phyloP scores from a whole-genome alignment of 352 stramenopile genomes.

The Globisporangium lucens region DNA sequence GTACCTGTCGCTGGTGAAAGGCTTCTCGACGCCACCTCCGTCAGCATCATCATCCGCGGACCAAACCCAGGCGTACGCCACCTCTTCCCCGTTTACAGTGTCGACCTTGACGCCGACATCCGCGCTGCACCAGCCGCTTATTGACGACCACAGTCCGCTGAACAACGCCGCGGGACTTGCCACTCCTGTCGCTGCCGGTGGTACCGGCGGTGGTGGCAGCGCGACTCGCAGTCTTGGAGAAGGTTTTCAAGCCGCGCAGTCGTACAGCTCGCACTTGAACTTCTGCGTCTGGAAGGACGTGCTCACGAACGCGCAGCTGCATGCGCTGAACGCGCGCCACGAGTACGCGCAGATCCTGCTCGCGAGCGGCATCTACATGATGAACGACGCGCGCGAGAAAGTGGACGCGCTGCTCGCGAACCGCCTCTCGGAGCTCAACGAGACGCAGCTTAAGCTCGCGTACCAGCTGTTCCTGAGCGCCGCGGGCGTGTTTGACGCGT shows the following conservation, averaged over 20 bases:
- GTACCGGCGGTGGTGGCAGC: neutral
- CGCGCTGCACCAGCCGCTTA: slow-evolving; percentile 38
- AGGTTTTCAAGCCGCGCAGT: neutral
- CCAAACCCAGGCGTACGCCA: neutral
- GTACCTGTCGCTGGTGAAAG: slow-evolving; percentile 61
- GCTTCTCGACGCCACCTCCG: slow-evolving; percentile 30
- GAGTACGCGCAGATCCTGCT: slow-evolving; percentile 57
- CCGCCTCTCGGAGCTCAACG: slow-evolving; percentile 42
- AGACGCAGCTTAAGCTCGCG: slow-evolving; percentile 65
- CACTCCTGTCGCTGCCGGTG: neutral
- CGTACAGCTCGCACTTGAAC: slow-evolving; percentile 35
- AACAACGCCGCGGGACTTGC: slow-evolving; percentile 4
- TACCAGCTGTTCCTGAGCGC: slow-evolving; percentile 66
- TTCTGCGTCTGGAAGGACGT: slow-evolving; percentile 62
- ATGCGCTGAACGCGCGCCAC: slow-evolving; percentile 46
- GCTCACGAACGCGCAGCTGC: slow-evolving; percentile 38
- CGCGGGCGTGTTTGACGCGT: slow-evolving; percentile 48
- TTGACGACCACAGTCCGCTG: slow-evolving; percentile 25
- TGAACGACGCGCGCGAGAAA: slow-evolving; percentile 39
- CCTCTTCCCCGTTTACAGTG: neutral
- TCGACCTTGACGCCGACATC: slow-evolving; percentile 14
- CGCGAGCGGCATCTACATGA: slow-evolving; percentile 38
- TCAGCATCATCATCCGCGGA: slow-evolving; percentile 5
- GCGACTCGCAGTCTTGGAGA: slow-evolving; percentile 1
- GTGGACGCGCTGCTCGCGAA: slow-evolving; percentile 39